Evolutionary conservation across 31 red algal species (phyloP).

Genomic region (Pterothamnion heteromorphum): DNA sequence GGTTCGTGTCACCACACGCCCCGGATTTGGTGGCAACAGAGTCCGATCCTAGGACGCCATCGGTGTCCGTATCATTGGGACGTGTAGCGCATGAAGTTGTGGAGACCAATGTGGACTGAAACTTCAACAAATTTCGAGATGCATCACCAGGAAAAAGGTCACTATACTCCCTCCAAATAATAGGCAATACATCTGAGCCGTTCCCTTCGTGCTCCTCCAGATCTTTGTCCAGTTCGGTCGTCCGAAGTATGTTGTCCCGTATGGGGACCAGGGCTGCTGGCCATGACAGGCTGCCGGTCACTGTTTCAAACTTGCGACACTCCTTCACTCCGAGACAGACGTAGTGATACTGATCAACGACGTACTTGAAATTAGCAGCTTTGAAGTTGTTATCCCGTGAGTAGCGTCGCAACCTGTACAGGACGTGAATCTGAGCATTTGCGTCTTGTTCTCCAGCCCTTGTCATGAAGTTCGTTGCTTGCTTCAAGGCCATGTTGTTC

Average conservation of each 20-base stretch:
- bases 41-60: no score
- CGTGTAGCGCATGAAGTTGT: neutral
- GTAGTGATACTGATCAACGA: neutral
- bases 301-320: neutral
- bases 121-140: neutral
- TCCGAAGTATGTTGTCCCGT: neutral
- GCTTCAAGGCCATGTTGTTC: neutral
- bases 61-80: no score
- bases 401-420: neutral
- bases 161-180: neutral
- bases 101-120: neutral
- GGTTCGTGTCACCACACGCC: neutral
- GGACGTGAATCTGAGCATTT: neutral
- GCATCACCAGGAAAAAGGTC: neutral
- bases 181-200: neutral
- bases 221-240: neutral
- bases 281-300: neutral
- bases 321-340: neutral
- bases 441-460: neutral
- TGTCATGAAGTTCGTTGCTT: neutral
- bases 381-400: neutral
- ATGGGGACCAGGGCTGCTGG: neutral
- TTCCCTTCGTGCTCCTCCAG: neutral
- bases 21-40: neutral
- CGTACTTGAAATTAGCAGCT: neutral